Evolutionary conservation across 1,139 yeast species (phyloP).

Genomic region (Suhomyces guaymorum): DNA sequence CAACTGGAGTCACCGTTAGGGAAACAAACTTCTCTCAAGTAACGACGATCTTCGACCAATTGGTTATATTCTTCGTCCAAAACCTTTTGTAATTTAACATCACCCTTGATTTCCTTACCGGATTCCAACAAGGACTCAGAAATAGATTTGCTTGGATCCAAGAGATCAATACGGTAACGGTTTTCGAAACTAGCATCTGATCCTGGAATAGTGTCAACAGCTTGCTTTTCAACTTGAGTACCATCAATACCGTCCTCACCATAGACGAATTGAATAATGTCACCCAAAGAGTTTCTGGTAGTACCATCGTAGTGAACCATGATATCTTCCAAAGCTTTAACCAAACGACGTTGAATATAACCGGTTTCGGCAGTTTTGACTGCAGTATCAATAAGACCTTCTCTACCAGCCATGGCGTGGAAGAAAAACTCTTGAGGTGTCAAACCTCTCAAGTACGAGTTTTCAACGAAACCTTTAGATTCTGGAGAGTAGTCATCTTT

Average conservation of each 20-base stretch:
- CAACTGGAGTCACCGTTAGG: constrained; percentile 92
- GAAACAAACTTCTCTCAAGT: constrained; percentile 78
- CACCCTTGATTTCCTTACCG: constrained; percentile 90
- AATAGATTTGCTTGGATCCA: constrained; percentile 65
- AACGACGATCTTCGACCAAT: constrained; percentile 71
- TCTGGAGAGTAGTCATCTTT: constrained; percentile 98
- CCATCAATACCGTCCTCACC: constrained; percentile 99
- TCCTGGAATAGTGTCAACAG: constrained; percentile 96
- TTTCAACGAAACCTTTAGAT: constrained; percentile 96
- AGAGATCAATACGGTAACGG: constrained; percentile 83
- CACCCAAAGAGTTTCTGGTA: constrained; percentile 95
- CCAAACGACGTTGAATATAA: constrained; percentile 97
- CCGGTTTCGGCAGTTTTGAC: constrained; percentile 99
- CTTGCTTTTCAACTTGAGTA: constrained; percentile 94
- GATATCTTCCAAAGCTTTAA: constrained; percentile 96
- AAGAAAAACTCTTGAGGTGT: constrained; percentile 99
- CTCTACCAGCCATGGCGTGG: constrained; percentile 99
- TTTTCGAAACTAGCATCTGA: constrained; percentile 80
- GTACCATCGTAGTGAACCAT: constrained; percentile 99
- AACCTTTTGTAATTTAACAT: constrained; percentile 73
- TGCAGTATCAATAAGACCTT: constrained; percentile 98
- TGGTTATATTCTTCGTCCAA: constrained; percentile 86
- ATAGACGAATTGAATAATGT: constrained; percentile 90
- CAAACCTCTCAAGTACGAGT: constrained; percentile 93
- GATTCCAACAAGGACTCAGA: constrained; percentile 78